A percentile compares a stretch with the other conserved stretches of the same genome.
Conservation (phyloP, 768 basidiomycete genomes). For the Lactifluus subvellereus region DNA sequence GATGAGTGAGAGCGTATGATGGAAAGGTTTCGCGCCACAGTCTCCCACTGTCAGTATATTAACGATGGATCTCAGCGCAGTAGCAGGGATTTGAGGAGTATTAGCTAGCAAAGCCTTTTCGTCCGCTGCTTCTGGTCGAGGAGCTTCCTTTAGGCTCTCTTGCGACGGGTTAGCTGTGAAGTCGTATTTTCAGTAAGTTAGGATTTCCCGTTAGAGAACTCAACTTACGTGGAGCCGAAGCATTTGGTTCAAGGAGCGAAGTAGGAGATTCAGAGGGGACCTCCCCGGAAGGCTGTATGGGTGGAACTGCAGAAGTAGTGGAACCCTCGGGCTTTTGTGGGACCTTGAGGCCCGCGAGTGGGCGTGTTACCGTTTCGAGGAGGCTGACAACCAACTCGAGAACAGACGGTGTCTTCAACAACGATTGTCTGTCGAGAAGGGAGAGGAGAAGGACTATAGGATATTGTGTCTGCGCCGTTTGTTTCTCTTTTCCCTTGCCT, state of each 20-base stretch:
- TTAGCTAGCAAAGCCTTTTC: slow-evolving; percentile 53
- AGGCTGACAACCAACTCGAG: slow-evolving; percentile 90
- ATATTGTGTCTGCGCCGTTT: slow-evolving; percentile 72
- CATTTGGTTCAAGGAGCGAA: slow-evolving; percentile 2
- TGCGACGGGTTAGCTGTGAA: slow-evolving; percentile 26
- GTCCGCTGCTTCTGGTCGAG: slow-evolving; percentile 26
- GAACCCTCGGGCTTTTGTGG: slow-evolving; percentile 33
- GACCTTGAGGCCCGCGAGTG: slow-evolving; percentile 62
- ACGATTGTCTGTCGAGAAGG: slow-evolving; percentile 77
- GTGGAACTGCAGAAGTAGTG: background rate
- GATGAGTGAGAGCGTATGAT: slow-evolving; percentile 85
- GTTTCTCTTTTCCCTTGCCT: slow-evolving; percentile 94
- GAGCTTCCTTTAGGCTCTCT: slow-evolving; percentile 23
- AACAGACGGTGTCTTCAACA: slow-evolving; percentile 83
- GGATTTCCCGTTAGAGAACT: background rate
- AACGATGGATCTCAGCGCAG: slow-evolving; percentile 85
- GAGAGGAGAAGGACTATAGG: slow-evolving; percentile 87
- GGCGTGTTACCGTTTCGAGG: slow-evolving; percentile 83
- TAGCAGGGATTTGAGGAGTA: slow-evolving; percentile 80
- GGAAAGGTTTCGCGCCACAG: slow-evolving; percentile 95
- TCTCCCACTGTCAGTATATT: slow-evolving; percentile 98
- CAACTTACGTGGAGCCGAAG: slow-evolving; percentile 14
- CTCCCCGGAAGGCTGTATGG: slow-evolving; percentile 3
- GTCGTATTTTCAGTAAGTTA: background rate
- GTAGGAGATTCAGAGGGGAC: slow-evolving; percentile 17